Conservation (phyloP, 768 basidiomycete genomes). For the Boletellus ananas region DNA sequence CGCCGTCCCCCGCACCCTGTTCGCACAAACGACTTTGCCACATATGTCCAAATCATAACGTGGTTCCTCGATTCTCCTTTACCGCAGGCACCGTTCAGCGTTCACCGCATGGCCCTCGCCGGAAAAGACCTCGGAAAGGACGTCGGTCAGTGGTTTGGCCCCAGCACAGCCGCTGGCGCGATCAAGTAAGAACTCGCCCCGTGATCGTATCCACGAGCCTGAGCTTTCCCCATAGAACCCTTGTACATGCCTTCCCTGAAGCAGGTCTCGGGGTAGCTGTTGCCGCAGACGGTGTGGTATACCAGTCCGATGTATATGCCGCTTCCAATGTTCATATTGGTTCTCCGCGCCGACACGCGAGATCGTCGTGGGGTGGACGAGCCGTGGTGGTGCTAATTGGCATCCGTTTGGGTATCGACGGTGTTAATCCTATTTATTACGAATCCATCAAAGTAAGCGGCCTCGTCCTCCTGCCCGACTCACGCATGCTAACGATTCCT, state of each 20-base stretch:
- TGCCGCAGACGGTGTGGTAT: conserved; percentile 79
- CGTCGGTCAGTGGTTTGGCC: conserved; percentile 97
- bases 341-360: conserved; percentile 30
- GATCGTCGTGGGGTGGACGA: conserved; percentile 66
- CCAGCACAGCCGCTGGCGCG: conserved; percentile 94
- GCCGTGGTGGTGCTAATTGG: conserved; percentile 87
- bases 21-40: conserved; percentile 65
- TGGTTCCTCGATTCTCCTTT: conserved; percentile 95
- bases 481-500: neutral
- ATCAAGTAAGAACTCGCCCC: conserved; percentile 59
- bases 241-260: conserved; percentile 76
- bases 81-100: conserved; percentile 83
- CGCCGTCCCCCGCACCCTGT: conserved; percentile 63
- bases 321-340: conserved; percentile 50
- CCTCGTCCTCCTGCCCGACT: neutral
- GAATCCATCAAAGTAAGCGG: conserved; percentile 68
- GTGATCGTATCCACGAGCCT: neutral
- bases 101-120: conserved; percentile 93
- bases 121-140: conserved; percentile 95
- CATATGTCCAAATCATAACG: conserved; percentile 85
- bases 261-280: conserved; percentile 78
- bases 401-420: conserved; percentile 82
- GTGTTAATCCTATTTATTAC: conserved; percentile 94
- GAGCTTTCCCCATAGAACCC: conserved; percentile 45
- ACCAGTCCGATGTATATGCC: conserved; percentile 79